Conservation (phyloP, 225 moss, liverwort and hornwort genomes). For the Pleurozium schreberi region DNA sequence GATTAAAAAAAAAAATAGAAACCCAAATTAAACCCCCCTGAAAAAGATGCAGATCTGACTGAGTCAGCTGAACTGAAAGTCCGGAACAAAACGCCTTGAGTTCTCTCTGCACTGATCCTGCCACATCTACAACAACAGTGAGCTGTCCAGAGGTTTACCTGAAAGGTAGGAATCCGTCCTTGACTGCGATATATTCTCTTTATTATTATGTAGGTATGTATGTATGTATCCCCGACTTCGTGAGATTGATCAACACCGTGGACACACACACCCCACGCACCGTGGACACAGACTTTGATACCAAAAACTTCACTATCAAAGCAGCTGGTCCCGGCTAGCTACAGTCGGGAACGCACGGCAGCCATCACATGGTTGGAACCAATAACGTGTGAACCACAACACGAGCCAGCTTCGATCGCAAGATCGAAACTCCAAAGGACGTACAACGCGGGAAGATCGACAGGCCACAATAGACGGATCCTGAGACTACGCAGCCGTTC, state of each 20-base stretch:
- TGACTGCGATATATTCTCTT: background rate
- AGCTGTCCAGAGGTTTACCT: background rate
- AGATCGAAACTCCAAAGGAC: background rate
- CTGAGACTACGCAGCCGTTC: conserved; percentile 18
- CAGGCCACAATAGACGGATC: background rate
- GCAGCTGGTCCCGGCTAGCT: background rate
- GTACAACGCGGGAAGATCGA: background rate
- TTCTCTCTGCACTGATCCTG: background rate
- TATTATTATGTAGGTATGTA: too few species aligned
- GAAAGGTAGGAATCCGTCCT: background rate
- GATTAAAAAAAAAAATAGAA: background rate
- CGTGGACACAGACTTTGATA: background rate
- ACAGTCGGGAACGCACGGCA: background rate
- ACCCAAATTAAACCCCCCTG: too few species aligned
- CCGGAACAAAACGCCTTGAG: background rate
- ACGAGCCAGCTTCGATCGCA: background rate
- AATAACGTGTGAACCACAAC: background rate
- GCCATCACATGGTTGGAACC: background rate
- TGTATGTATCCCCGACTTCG: background rate
- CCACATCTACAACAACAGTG: conserved; percentile 29
- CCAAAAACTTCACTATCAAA: background rate
- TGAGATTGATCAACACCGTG: background rate
- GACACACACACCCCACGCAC: too few species aligned
- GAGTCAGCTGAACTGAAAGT: conserved; percentile 10
- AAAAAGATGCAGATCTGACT: background rate